Conservation (phyloP, 805 yeast genomes). For the Priceomyces castillae region DNA sequence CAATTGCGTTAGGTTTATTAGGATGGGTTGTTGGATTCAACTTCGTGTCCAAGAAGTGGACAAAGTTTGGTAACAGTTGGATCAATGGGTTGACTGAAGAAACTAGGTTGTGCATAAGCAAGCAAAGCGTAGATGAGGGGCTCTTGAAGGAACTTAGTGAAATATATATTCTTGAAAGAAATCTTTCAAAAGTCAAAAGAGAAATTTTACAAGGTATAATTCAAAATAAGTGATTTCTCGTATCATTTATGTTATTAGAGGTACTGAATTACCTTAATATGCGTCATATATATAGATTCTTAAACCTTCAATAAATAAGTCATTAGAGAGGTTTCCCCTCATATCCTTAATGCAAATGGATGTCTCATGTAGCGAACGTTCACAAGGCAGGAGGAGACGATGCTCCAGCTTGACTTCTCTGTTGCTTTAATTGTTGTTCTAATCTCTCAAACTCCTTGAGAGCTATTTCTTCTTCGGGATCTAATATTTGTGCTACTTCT, state of each 20-base stretch:
- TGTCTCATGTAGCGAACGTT: not conserved
- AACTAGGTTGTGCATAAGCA: constrained; percentile 31
- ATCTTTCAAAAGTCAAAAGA: constrained; percentile 12
- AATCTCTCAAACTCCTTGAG: constrained; percentile 80
- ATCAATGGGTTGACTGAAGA: constrained; percentile 29
- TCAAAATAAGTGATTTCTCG: not conserved
- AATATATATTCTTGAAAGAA: constrained; percentile 20
- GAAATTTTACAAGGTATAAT: constrained; percentile 15
- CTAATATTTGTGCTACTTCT: constrained; percentile 83
- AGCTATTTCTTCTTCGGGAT: constrained; percentile 72
- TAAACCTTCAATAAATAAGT: not conserved
- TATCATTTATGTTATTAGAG: not conserved
- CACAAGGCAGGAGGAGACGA: constrained; percentile 22
- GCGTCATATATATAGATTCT: not conserved
- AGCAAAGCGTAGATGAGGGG: constrained; percentile 37
- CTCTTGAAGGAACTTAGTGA: constrained; percentile 31
- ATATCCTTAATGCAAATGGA: not conserved
- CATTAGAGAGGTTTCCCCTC: not conserved
- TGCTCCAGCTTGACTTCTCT: constrained; percentile 12
- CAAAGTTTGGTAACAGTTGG: constrained; percentile 28
- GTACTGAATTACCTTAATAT: not conserved
- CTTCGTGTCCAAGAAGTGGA: constrained; percentile 38
- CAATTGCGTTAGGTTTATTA: constrained; percentile 31
- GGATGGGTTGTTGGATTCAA: constrained; percentile 44
- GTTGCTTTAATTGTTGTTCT: constrained; percentile 47